phyloP scores from a whole-genome alignment of 1,284 basidiomycete species.

The Stereum hirsutum region DNA sequence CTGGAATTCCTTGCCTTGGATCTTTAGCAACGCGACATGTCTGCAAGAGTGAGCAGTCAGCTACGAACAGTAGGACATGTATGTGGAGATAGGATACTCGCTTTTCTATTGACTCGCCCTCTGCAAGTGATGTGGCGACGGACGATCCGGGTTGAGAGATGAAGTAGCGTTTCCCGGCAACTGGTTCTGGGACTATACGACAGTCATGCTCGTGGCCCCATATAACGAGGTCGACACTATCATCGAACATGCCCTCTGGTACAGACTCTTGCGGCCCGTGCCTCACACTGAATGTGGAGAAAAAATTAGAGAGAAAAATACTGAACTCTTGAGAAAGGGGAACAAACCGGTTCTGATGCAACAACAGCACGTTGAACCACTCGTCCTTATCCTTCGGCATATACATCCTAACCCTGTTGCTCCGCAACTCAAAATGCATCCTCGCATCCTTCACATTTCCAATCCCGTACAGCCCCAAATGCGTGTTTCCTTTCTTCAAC shows the following conservation, averaged over 20 bases:
- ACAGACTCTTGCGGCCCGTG: constrained; percentile 91
- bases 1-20: constrained; percentile 83
- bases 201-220: constrained; percentile 99
- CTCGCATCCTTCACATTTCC: constrained; percentile 96
- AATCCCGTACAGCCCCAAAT: constrained; percentile 88
- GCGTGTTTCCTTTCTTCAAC: constrained; percentile 81
- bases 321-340: constrained; percentile 1
- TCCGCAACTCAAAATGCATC: constrained; percentile 92
- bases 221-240: constrained; percentile 87
- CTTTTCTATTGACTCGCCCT: constrained; percentile 88
- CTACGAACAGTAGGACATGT: no score
- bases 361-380: constrained; percentile 92
- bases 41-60: constrained; percentile 30
- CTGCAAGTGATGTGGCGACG: constrained; percentile 87
- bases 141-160: constrained; percentile 95
- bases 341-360: constrained; percentile 90
- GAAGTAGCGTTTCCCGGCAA: constrained; percentile 86
- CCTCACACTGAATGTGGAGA: constrained; percentile 74
- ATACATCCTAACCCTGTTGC: constrained; percentile 92
- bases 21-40: constrained; percentile 80
- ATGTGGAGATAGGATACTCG: constrained; percentile 35
- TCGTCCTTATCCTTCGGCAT: constrained; percentile 84
- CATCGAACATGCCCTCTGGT: constrained; percentile 96
- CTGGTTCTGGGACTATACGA: constrained; percentile 82
- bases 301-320: constrained; percentile 1